phyloP scores from a whole-genome alignment of 202 grass and related monocot species.

The Brachypodium distachyon region DNA sequence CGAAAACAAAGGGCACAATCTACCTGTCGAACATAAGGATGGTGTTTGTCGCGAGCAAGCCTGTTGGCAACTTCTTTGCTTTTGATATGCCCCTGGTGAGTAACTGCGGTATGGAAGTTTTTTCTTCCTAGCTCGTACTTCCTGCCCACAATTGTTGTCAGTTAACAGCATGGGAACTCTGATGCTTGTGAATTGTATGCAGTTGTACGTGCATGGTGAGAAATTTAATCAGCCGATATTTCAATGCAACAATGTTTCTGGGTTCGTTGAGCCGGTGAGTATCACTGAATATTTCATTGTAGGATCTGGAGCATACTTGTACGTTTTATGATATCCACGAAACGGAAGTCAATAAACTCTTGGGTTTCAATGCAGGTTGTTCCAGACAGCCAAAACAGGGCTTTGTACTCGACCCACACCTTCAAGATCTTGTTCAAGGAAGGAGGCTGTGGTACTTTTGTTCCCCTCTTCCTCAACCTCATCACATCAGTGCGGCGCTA shows the following conservation, averaged over 20 bases:
- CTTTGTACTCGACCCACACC: slow-evolving; percentile 71
- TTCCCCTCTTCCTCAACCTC: slow-evolving; percentile 89
- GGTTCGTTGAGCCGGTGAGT: slow-evolving; percentile 88
- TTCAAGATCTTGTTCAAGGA: slow-evolving; percentile 99
- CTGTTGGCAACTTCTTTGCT: slow-evolving; percentile 77
- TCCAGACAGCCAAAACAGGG: slow-evolving; percentile 60
- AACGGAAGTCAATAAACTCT: background rate
- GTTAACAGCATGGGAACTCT: background rate
- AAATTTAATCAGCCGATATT: slow-evolving; percentile 98
- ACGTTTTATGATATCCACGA: background rate
- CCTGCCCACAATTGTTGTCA: background rate
- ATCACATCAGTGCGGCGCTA: slow-evolving; percentile 62
- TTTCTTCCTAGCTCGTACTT: background rate
- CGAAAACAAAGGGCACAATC: slow-evolving; percentile 80
- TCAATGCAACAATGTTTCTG: slow-evolving; percentile 88
- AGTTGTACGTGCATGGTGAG: slow-evolving; percentile 75
- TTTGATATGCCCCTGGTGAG: slow-evolving; percentile 93
- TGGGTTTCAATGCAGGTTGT: slow-evolving; percentile 45
- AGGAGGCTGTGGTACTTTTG: slow-evolving; percentile 90
- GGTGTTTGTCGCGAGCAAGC: slow-evolving; percentile 85
- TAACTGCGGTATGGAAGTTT: background rate
- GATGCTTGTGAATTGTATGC: background rate
- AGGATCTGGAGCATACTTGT: background rate
- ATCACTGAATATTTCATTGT: background rate
- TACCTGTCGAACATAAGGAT: slow-evolving; percentile 96